Percentiles rank a stretch among this genome's conserved stretches.
Conservation (phyloP, 352 stramenopile genomes). For the Phytophthora melonis region DNA sequence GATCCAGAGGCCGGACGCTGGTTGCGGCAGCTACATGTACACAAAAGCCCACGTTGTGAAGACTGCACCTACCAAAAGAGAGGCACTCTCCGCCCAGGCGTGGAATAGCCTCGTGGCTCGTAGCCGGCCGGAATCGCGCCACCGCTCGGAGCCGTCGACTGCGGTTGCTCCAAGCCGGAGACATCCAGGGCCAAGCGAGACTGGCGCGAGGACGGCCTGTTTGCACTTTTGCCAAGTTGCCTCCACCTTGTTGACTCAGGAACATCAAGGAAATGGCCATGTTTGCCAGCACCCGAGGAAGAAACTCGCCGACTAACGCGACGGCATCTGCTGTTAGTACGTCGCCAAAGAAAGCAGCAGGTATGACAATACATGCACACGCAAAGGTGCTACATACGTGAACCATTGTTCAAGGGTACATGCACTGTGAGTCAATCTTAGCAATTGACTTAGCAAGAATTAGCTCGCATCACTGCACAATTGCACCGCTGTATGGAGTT, state of each 20-base stretch:
- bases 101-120: constrained; percentile 4
- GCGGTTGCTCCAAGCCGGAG: not conserved
- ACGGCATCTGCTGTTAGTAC: not conserved
- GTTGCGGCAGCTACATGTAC: constrained; percentile 11
- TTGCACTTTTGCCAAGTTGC: not conserved
- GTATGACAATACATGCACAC: not conserved
- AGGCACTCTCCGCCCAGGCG: not conserved
- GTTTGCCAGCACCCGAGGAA: constrained; percentile 14
- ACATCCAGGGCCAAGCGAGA: not conserved
- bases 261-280: constrained; percentile 12
- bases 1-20: not conserved
- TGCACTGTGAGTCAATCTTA: not conserved
- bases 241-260: constrained; percentile 10
- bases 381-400: not conserved
- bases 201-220: not conserved
- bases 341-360: not conserved
- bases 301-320: not conserved
- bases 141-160: not conserved
- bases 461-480: too few relatives aligned
- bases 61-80: constrained; percentile 9
- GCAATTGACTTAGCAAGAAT: too few relatives aligned
- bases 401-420: too few relatives aligned
- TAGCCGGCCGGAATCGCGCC: constrained; percentile 3
- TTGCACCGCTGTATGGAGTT: too few relatives aligned
- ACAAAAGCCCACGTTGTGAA: not conserved